Conservation (phyloP, 169 alveolate genomes). For the Fabrea salina region DNA sequence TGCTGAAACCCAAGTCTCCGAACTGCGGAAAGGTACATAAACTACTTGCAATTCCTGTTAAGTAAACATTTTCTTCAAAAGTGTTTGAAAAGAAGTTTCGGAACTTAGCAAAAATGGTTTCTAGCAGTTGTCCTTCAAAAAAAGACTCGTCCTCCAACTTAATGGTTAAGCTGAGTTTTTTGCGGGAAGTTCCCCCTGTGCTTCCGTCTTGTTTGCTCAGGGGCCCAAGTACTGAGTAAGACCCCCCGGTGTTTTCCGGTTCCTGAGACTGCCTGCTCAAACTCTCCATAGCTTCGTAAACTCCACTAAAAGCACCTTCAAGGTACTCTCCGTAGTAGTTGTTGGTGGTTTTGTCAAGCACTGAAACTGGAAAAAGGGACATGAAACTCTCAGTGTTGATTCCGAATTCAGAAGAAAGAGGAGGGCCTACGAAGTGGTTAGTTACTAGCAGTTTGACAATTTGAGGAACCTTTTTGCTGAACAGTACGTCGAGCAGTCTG, state of each 20-base stretch:
- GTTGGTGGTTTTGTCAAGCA: background rate
- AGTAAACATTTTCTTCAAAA: background rate
- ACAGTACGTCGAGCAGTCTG: background rate
- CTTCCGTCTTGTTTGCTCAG: background rate
- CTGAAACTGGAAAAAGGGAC: background rate
- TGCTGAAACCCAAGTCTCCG: background rate
- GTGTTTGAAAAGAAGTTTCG: background rate
- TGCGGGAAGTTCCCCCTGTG: conserved; percentile 10
- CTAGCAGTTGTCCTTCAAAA: background rate
- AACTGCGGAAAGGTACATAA: background rate
- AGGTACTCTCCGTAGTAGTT: background rate
- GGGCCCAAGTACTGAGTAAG: background rate
- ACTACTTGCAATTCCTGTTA: background rate
- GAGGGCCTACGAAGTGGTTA: conserved; percentile 7
- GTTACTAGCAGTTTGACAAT: background rate
- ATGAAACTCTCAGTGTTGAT: background rate
- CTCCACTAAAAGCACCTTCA: background rate
- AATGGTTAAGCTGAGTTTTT: background rate
- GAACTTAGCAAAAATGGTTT: background rate
- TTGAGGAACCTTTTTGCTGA: background rate
- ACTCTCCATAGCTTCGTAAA: background rate
- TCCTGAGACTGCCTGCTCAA: background rate
- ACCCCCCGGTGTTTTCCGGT: background rate
- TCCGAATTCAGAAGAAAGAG: background rate
- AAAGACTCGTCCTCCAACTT: background rate